Percentiles rank a stretch among this genome's conserved stretches.
Evolutionary conservation across 2,329 filamentous ascomycete genomes (phyloP).

Genomic region (Sporothrix brasiliensis): DNA sequence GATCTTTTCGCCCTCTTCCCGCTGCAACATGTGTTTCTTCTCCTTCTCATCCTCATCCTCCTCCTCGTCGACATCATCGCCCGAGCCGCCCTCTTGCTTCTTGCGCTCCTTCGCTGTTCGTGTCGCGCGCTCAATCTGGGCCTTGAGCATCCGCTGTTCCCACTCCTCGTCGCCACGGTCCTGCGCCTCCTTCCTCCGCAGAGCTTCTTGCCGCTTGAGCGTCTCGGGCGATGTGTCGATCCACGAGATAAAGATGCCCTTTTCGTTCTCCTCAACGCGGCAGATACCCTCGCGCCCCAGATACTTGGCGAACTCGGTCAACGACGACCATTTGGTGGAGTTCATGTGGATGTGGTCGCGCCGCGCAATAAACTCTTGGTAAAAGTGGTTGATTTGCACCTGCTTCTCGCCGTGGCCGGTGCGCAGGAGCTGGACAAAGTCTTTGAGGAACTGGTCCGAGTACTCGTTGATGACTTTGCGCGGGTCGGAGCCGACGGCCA

Average conservation of each 20-base stretch:
- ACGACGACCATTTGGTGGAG: slow-evolving; percentile 80
- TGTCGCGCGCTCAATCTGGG: slow-evolving; percentile 79
- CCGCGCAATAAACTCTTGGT: slow-evolving; percentile 88
- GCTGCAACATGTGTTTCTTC: slow-evolving; percentile 55
- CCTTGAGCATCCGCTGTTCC: slow-evolving; percentile 78
- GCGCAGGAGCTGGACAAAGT: slow-evolving; percentile 76
- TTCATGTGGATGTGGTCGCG: slow-evolving; percentile 88
- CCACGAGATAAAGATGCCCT: slow-evolving; percentile 85
- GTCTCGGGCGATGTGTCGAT: slow-evolving; percentile 90
- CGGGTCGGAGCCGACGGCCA: slow-evolving; percentile 83
- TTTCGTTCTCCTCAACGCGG: slow-evolving; percentile 83
- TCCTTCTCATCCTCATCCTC: slow-evolving; percentile 48
- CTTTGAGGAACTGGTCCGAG: slow-evolving; percentile 74
- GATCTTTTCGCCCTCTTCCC: slow-evolving; percentile 74
- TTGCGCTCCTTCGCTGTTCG: slow-evolving; percentile 56
- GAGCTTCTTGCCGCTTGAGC: slow-evolving; percentile 74
- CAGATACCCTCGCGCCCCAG: slow-evolving; percentile 86
- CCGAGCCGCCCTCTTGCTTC: slow-evolving; percentile 51
- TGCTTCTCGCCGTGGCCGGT: slow-evolving; percentile 90
- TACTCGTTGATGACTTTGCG: slow-evolving; percentile 82
- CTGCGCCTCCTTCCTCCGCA: slow-evolving; percentile 79
- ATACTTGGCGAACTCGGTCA: slow-evolving; percentile 89
- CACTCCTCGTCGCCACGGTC: slow-evolving; percentile 90
- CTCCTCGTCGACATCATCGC: slow-evolving; percentile 47
- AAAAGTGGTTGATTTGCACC: slow-evolving; percentile 88